Evolutionary conservation across 179 eudicot genomes (phyloP).

Genomic region (Gypsophila paniculata): DNA sequence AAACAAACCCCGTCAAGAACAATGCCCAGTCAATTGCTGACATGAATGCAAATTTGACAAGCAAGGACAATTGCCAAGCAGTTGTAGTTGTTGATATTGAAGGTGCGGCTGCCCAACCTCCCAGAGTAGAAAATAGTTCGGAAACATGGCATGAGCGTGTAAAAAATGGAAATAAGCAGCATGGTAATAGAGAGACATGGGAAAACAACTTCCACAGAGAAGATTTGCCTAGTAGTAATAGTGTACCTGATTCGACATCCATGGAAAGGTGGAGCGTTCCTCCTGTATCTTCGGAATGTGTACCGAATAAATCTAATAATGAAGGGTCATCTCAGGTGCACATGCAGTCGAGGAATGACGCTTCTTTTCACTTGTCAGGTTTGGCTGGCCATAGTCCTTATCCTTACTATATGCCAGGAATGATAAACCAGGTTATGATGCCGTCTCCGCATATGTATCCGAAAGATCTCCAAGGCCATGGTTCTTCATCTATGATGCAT

Average conservation of each 20-base stretch:
- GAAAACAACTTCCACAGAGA: conserved; percentile 40
- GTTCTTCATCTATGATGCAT: conserved; percentile 41
- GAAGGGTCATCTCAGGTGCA: conserved; percentile 50
- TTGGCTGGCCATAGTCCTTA: conserved; percentile 45
- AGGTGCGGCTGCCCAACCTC: conserved; percentile 33
- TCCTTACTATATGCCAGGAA: conserved; percentile 67
- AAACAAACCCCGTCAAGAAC: conserved; percentile 49
- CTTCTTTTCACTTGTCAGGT: conserved; percentile 41
- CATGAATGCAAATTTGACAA: neutral
- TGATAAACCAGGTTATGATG: conserved; percentile 76
- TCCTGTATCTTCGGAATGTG: conserved; percentile 35
- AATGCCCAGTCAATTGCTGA: conserved; percentile 20
- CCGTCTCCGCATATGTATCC: conserved; percentile 44
- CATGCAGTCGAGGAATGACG: conserved; percentile 43
- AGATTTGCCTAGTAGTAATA: conserved; percentile 48
- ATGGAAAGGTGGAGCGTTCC: conserved; percentile 53
- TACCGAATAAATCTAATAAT: conserved; percentile 34
- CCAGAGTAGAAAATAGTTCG: conserved; percentile 30
- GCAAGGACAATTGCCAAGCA: conserved; percentile 7
- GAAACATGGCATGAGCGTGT: conserved; percentile 27
- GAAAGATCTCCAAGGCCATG: conserved; percentile 44
- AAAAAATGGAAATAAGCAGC: conserved; percentile 22
- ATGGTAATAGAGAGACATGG: conserved; percentile 28
- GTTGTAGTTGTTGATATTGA: conserved; percentile 27
- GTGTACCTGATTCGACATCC: conserved; percentile 47